Conservation (phyloP, 352 stramenopile species). For the Phytophthora parvispora region DNA sequence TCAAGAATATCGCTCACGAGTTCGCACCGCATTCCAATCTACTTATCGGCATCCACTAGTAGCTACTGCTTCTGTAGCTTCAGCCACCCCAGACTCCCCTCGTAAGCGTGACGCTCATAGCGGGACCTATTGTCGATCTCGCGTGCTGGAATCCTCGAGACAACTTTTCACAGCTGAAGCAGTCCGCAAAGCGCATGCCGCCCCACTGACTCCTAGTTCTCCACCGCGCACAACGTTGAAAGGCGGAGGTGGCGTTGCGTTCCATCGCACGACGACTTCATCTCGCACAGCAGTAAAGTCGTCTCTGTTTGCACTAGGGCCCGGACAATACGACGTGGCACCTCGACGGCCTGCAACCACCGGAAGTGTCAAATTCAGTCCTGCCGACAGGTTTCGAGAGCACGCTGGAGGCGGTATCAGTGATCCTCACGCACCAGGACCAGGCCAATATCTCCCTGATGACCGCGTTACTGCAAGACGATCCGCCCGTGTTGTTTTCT, state of each 20-base stretch:
- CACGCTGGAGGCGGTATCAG: slow-evolving; percentile 42
- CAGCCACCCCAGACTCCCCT: slow-evolving; percentile 7
- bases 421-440: slow-evolving; percentile 36
- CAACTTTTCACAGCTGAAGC: slow-evolving; percentile 37
- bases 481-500: slow-evolving; percentile 54
- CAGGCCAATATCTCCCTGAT: slow-evolving; percentile 60
- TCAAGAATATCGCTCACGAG: slow-evolving; percentile 63
- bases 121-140: slow-evolving; percentile 49
- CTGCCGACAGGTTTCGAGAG: slow-evolving; percentile 67
- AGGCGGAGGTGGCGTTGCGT: slow-evolving; percentile 48
- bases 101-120: slow-evolving; percentile 19
- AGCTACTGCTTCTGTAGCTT: slow-evolving; percentile 5
- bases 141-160: slow-evolving; percentile 51
- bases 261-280: slow-evolving; percentile 46
- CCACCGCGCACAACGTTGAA: slow-evolving; percentile 18
- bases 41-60: slow-evolving; percentile 60
- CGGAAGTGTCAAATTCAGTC: slow-evolving; percentile 64
- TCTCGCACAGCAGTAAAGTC: slow-evolving; percentile 33
- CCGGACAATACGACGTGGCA: slow-evolving; percentile 64
- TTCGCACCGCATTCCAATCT: slow-evolving; percentile 50
- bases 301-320: slow-evolving; percentile 59
- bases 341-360: slow-evolving; percentile 32
- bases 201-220: slow-evolving; percentile 9
- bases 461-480: slow-evolving; percentile 44
- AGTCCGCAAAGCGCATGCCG: not conserved